phyloP scores from a whole-genome alignment of 805 yeast species.

The Saturnispora saitoi region DNA sequence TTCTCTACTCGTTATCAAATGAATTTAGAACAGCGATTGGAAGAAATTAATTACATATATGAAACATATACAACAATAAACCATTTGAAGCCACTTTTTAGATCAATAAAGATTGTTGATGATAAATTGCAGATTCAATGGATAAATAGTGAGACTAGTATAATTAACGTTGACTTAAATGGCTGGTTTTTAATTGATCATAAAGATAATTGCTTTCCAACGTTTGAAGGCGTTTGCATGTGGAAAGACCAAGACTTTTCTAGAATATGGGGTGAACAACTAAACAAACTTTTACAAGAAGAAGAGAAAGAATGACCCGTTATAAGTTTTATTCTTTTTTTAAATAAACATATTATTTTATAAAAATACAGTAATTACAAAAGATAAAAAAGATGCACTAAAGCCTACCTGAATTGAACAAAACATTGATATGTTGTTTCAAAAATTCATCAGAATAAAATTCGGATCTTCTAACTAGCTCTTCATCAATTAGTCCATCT shows the following conservation, averaged over 20 bases:
- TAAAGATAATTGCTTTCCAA: conserved; percentile 16
- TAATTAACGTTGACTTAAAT: conserved; percentile 14
- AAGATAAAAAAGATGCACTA: conserved; percentile 13
- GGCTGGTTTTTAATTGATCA: conserved; percentile 22
- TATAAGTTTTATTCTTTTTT: not conserved
- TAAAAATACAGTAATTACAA: not conserved
- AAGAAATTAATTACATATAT: conserved; percentile 2
- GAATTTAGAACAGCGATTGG: not conserved
- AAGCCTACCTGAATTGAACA: conserved; percentile 50
- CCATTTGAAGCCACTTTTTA: conserved; percentile 7
- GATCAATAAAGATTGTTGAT: not conserved
- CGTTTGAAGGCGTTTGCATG: conserved; percentile 25
- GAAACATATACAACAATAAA: conserved; percentile 6
- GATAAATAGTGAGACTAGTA: not conserved
- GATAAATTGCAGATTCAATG: not conserved
- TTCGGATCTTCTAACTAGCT: conserved; percentile 72
- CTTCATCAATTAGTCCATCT: conserved; percentile 53
- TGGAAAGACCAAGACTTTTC: conserved; percentile 13
- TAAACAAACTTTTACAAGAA: conserved; percentile 9
- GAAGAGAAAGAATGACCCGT: not conserved
- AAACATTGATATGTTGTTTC: conserved; percentile 67
- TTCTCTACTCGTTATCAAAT: not conserved
- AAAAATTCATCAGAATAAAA: conserved; percentile 76
- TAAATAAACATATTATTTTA: not conserved
- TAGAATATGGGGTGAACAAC: conserved; percentile 14